Evolutionary conservation across 352 stramenopile genomes (phyloP).

Genomic region (Blastocystis sp.): DNA sequence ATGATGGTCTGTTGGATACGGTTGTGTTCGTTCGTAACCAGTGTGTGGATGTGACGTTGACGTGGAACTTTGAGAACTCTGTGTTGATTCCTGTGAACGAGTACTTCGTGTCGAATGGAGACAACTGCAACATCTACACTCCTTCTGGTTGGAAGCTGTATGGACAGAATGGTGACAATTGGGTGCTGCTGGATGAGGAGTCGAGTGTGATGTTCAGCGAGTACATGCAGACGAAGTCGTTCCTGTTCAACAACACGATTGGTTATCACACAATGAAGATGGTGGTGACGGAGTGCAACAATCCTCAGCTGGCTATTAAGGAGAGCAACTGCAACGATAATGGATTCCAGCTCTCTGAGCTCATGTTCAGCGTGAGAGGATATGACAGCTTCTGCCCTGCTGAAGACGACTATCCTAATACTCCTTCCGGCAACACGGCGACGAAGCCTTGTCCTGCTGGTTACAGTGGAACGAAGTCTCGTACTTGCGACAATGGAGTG

Average conservation of each 20-base stretch:
- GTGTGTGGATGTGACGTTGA: not conserved
- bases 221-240: not conserved
- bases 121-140: not conserved
- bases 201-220: not conserved
- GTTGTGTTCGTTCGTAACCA: not conserved
- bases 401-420: not conserved
- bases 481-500: not conserved
- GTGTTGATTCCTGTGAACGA: not conserved
- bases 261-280: not conserved
- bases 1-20: not conserved
- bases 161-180: not conserved
- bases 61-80: not conserved
- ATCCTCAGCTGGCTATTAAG: not conserved
- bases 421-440: not conserved
- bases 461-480: not conserved
- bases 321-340: not conserved
- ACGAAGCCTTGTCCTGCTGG: not conserved
- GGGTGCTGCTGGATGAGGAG: not conserved
- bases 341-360: not conserved
- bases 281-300: constrained; percentile 20
- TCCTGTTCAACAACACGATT: not conserved
- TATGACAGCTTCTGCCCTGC: not conserved
- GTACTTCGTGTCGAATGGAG: not conserved
- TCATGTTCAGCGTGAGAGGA: not conserved
- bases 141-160: not conserved